Evolutionary conservation across 164 flowering plant species (phyloP), one percentile per base, ranked within the genome.

Genomic region (Vitis riparia): DNA sequence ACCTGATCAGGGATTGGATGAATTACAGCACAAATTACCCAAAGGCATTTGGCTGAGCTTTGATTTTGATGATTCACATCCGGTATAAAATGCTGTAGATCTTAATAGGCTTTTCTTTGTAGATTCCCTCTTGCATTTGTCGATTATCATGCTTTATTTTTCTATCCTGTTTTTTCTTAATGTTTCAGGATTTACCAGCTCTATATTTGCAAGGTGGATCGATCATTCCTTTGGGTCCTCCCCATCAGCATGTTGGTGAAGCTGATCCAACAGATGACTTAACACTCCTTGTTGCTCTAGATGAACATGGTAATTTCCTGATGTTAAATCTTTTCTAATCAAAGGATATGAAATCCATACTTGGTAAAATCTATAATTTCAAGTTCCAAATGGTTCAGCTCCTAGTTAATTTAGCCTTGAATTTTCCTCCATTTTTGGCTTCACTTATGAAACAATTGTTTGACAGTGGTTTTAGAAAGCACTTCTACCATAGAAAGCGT

Each of bases 41-140:
- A 79, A 78, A 65, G 99, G 99, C 62, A 87, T 85, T 56, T 94
- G 97, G 97, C 69, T 83, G 81, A 81, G 81, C 55, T 94, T 94
- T 75, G 94, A 94, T 77, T 94, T 94, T 80, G 87, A 85, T 23
- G 97, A 94, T 76, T 75, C 89, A 51, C 99, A 92, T 84, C 99
- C 97, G 75, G 99, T 94, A 94, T 67, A 2, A 65, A 11, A 60
- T 62, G 50, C 49, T 74, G 16, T 29, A 66, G n/a, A 19, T 50
- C 49, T 51, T 17, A 17, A n/a, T 53, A 47, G 12, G 32, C 44
- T 19, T 9, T 3, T 2, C 17, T 29, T 0, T 58, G 27, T 23
- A 23, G 27, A 23, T 23, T 23, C 27, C 27, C 11, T 27, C 14
- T 47, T 37, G 16, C 53, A 5, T 12, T 48, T 70, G 0, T 63